These are phyloP conservation scores for Arthrobotrys pseudoclavata DNA, from an alignment of 2,329 filamentous ascomycete genomes.

Conservation along the genomic window DNA sequence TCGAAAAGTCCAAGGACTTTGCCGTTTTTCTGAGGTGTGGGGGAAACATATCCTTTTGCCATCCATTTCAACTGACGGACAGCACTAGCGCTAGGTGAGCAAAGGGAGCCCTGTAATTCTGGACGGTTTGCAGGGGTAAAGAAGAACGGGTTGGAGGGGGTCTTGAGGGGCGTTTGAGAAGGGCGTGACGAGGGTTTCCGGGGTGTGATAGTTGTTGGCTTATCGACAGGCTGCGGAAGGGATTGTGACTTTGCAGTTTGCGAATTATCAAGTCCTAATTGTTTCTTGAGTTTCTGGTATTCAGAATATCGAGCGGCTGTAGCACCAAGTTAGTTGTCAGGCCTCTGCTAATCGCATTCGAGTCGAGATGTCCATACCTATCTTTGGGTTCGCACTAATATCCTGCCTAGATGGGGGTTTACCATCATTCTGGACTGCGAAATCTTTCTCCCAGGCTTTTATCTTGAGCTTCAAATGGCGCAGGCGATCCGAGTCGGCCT, in stretches of 20 bases:
- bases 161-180: constrained; percentile 39
- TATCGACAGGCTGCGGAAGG: background rate
- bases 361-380: constrained; percentile 25
- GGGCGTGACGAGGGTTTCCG: constrained; percentile 8
- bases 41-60: constrained; percentile 56
- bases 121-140: constrained; percentile 46
- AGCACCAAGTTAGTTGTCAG: background rate
- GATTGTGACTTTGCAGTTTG: constrained; percentile 27
- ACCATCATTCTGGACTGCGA: constrained; percentile 43
- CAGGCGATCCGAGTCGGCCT: constrained; percentile 32
- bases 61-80: constrained; percentile 54
- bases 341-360: background rate
- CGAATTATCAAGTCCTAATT: constrained; percentile 17
- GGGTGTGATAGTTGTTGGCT: constrained; percentile 10
- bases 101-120: constrained; percentile 23
- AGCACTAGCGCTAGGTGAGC: constrained; percentile 38
- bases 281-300: constrained; percentile 55
- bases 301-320: constrained; percentile 54
- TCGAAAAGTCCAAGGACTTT: constrained; percentile 51
- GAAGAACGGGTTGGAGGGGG: constrained; percentile 42
- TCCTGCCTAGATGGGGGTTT: constrained; percentile 49
- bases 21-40: constrained; percentile 56
- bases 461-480: constrained; percentile 56
- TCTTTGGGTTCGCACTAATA: constrained; percentile 49
- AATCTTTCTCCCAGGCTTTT: constrained; percentile 58